Percentiles rank a stretch among this genome's conserved stretches.
Evolutionary conservation across 2,329 filamentous ascomycete species (phyloP).

Genomic region (Westerdykella ornata): DNA sequence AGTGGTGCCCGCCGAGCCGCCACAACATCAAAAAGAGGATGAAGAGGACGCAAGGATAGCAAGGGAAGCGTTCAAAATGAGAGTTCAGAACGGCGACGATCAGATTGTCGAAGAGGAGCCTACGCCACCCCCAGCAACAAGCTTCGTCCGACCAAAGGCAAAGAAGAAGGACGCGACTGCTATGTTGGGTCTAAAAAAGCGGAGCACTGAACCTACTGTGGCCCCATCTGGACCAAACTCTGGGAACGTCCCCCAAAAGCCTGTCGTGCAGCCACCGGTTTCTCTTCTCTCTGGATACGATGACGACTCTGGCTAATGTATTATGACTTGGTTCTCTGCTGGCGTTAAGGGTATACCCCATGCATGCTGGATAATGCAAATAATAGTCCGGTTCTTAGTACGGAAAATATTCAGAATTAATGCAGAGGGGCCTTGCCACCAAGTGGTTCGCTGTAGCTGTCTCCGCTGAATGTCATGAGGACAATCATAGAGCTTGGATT

Average conservation of each 20-base stretch:
- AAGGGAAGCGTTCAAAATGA: conserved; percentile 63
- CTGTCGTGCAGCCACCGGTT: neutral
- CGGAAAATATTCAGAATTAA: too few species aligned
- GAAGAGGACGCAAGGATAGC: conserved; percentile 79
- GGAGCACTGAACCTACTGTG: conserved; percentile 7
- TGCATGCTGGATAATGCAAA: too few species aligned
- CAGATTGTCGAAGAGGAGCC: conserved; percentile 39
- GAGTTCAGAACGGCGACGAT: conserved; percentile 43
- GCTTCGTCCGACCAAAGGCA: conserved; percentile 65
- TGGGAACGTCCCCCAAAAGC: neutral
- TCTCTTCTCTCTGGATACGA: neutral
- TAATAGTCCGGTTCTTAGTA: too few species aligned
- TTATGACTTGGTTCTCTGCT: neutral
- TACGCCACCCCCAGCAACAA: conserved; percentile 34
- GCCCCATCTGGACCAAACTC: too few species aligned
- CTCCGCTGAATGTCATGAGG: too few species aligned
- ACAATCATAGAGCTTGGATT: too few species aligned
- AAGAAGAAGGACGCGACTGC: conserved; percentile 82
- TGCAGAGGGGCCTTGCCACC: too few species aligned
- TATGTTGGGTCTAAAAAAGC: conserved; percentile 68
- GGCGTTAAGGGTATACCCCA: too few species aligned
- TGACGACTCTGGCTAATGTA: neutral
- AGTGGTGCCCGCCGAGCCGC: conserved; percentile 47
- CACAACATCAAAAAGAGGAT: conserved; percentile 61
- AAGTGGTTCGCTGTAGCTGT: too few species aligned